These are phyloP conservation scores for Penicillium bovifimosum DNA, from an alignment of 495 filamentous ascomycete genomes.

Conservation along the genomic window DNA sequence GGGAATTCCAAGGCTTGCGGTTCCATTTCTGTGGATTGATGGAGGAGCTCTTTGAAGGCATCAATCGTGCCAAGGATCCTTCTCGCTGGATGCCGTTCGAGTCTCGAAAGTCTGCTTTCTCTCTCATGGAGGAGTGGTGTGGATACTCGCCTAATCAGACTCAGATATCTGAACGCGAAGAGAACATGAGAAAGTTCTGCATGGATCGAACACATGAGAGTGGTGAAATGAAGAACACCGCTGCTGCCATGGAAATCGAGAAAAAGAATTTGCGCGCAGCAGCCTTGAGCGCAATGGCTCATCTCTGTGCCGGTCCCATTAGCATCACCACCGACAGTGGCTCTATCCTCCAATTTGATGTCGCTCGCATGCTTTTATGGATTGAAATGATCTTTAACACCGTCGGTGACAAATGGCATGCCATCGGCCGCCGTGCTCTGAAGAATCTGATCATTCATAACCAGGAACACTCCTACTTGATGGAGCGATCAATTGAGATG, in stretches of 20 bases:
- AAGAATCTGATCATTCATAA: slow-evolving; percentile 91
- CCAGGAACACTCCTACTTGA: slow-evolving; percentile 70
- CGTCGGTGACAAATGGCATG: slow-evolving; percentile 80
- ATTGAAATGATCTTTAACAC: slow-evolving; percentile 90
- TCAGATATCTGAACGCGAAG: slow-evolving; percentile 76
- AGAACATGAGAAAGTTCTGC: slow-evolving; percentile 77
- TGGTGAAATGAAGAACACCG: slow-evolving; percentile 66
- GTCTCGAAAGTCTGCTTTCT: slow-evolving; percentile 85
- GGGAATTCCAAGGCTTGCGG: slow-evolving; percentile 88
- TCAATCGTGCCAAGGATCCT: slow-evolving; percentile 80
- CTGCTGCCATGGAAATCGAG: slow-evolving; percentile 92
- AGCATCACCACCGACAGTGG: slow-evolving; percentile 81
- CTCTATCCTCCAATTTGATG: slow-evolving; percentile 80
- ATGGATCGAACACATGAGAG: slow-evolving; percentile 60
- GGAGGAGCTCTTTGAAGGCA: slow-evolving; percentile 86
- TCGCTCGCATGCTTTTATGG: slow-evolving; percentile 88
- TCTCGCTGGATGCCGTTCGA: slow-evolving; percentile 95
- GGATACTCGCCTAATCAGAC: slow-evolving; percentile 89
- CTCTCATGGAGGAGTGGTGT: slow-evolving; percentile 98
- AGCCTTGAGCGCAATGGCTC: slow-evolving; percentile 91
- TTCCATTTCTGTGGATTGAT: slow-evolving; percentile 91
- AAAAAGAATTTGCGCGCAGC: slow-evolving; percentile 87
- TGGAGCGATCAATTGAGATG: slow-evolving; percentile 80
- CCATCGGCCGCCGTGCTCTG: slow-evolving; percentile 84
- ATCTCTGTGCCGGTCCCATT: slow-evolving; percentile 86